Conservation (phyloP, 2,329 filamentous ascomycete genomes). For the Hypoxylon sp. region DNA sequence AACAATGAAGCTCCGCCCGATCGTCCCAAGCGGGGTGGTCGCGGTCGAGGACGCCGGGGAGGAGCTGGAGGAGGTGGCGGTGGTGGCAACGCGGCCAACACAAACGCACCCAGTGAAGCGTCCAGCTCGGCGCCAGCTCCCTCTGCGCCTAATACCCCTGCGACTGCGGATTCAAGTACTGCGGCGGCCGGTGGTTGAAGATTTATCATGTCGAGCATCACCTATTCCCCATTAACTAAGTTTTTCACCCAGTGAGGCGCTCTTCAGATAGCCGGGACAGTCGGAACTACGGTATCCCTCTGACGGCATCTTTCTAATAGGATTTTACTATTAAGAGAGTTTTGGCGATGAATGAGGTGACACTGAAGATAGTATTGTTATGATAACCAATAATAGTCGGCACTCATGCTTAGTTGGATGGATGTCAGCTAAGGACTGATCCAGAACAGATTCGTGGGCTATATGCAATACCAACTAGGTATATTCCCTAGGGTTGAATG, state of each 20-base stretch:
- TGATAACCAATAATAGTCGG: neutral
- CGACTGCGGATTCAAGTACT: constrained; percentile 30
- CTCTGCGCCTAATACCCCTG: constrained; percentile 26
- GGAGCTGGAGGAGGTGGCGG: constrained; percentile 50
- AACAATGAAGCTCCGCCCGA: constrained; percentile 46
- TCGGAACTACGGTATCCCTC: neutral
- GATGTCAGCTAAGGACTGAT: neutral
- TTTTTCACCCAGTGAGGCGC: neutral
- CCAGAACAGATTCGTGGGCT: neutral
- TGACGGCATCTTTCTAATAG: neutral
- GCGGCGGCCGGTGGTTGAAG: constrained; percentile 42
- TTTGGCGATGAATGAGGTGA: neutral
- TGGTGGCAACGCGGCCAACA: constrained; percentile 42
- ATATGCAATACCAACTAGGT: constrained; percentile 1
- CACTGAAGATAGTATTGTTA: neutral
- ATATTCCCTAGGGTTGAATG: too few relatives aligned
- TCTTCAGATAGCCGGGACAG: neutral
- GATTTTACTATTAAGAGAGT: neutral
- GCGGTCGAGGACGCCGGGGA: constrained; percentile 52
- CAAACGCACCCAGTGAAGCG: constrained; percentile 32
- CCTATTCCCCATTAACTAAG: neutral
- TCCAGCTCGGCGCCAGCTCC: constrained; percentile 29
- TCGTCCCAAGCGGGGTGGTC: constrained; percentile 53
- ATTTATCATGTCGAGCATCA: neutral
- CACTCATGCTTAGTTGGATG: neutral